A percentile compares a stretch with the other conserved stretches of the same genome.
These are phyloP conservation scores for Arthrobotrys sinensis DNA, from an alignment of 2,329 filamentous ascomycete genomes.

Conservation along the genomic window DNA sequence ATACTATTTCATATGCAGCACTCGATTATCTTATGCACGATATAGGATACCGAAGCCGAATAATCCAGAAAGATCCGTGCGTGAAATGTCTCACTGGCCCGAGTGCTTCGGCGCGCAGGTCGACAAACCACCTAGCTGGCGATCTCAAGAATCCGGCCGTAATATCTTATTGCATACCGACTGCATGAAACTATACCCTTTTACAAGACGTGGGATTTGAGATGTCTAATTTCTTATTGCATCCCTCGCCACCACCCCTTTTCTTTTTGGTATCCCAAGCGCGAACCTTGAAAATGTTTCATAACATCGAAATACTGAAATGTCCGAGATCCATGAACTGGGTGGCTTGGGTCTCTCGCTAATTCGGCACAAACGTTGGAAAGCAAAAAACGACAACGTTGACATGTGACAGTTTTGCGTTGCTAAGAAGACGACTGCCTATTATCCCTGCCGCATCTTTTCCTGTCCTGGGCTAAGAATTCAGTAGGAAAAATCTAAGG, in stretches of 20 bases:
- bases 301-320: slow-evolving; percentile 54
- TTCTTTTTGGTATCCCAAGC: slow-evolving; percentile 16
- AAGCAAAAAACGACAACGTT: slow-evolving; percentile 46
- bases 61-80: slow-evolving; percentile 48
- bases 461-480: slow-evolving; percentile 21
- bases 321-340: slow-evolving; percentile 57
- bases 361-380: slow-evolving; percentile 42
- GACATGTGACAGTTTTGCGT: slow-evolving; percentile 53
- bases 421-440: slow-evolving; percentile 34
- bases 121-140: slow-evolving; percentile 22
- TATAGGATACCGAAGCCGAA: slow-evolving; percentile 61
- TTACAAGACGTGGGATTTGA: slow-evolving; percentile 29
- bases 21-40: slow-evolving; percentile 46
- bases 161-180: slow-evolving; percentile 36
- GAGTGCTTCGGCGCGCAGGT: slow-evolving; percentile 28
- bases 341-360: slow-evolving; percentile 50
- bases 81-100: slow-evolving; percentile 49
- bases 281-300: slow-evolving; percentile 52
- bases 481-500: neutral
- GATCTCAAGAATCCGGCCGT: slow-evolving; percentile 40
- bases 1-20: slow-evolving; percentile 22
- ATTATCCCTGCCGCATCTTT: slow-evolving; percentile 42
- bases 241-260: slow-evolving; percentile 17
- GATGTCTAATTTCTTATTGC: slow-evolving; percentile 23
- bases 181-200: slow-evolving; percentile 39